Conservation (phyloP, 2,329 filamentous ascomycete genomes). For the Ceratocystis variospora region DNA sequence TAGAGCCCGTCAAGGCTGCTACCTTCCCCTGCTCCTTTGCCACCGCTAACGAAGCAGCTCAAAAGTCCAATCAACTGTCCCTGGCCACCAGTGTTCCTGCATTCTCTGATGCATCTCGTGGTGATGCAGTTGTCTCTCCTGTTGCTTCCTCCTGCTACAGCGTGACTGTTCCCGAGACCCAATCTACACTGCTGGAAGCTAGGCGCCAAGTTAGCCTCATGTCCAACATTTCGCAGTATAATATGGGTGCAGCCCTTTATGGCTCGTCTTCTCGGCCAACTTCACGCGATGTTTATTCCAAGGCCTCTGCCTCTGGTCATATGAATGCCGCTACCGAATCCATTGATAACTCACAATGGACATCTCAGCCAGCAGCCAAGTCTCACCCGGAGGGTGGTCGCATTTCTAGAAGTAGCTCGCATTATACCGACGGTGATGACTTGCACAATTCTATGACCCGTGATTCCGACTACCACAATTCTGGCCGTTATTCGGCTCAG, state of each 20-base stretch:
- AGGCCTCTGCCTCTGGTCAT: background rate
- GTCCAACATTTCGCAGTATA: conserved; percentile 19
- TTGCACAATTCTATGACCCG: conserved; percentile 12
- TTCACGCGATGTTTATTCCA: conserved; percentile 11
- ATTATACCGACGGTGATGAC: conserved; percentile 14
- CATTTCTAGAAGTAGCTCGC: conserved; percentile 17
- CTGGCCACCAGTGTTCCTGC: conserved; percentile 4
- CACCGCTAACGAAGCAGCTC: background rate
- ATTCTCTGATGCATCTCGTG: conserved; percentile 1
- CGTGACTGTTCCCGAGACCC: conserved; percentile 18
- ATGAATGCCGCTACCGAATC: background rate
- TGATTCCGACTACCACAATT: conserved; percentile 12
- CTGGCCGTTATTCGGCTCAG: conserved; percentile 16
- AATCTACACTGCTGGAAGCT: conserved; percentile 15
- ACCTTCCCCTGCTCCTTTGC: background rate
- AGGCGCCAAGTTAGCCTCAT: conserved; percentile 18
- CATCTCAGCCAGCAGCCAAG: background rate
- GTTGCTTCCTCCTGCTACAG: conserved; percentile 18
- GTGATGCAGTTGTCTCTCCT: conserved; percentile 14
- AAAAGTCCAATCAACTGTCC: background rate
- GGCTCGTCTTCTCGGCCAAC: conserved; percentile 13
- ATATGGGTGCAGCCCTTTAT: conserved; percentile 14
- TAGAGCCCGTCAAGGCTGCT: background rate
- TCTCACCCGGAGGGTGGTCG: conserved; percentile 9
- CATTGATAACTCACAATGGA: background rate